Evolutionary conservation across 2,329 filamentous ascomycete genomes (phyloP).

Genomic region (Trichophyton equinum): DNA sequence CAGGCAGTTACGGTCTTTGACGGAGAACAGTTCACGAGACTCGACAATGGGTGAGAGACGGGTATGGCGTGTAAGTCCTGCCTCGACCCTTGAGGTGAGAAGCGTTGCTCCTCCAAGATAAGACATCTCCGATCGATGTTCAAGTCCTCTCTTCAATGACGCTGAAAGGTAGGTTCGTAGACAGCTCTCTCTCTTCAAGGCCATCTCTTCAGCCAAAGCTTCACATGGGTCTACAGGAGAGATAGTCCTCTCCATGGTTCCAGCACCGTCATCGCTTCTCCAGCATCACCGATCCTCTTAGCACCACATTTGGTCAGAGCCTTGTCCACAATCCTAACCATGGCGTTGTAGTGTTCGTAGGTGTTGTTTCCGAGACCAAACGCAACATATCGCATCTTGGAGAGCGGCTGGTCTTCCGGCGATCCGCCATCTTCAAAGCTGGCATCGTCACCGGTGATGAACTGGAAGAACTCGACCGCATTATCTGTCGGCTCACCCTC

Average conservation of each 20-base stretch:
- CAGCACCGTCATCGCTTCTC: constrained; percentile 93
- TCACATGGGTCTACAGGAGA: constrained; percentile 99
- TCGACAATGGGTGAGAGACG: constrained; percentile 85
- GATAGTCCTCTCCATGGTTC: constrained; percentile 99
- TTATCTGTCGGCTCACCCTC: constrained; percentile 98
- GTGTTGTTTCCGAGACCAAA: constrained; percentile 99
- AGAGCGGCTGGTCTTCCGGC: constrained; percentile 56
- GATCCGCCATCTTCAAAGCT: constrained; percentile 59
- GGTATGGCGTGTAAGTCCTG: too few relatives aligned
- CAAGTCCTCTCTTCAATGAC: constrained; percentile 66
- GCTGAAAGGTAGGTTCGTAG: constrained; percentile 87
- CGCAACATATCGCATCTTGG: constrained; percentile 78
- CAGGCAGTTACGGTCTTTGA: constrained; percentile 84
- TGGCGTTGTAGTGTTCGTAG: constrained; percentile 98
- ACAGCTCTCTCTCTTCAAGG: constrained; percentile 90
- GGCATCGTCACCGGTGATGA: constrained; percentile 69
- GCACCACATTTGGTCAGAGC: constrained; percentile 72
- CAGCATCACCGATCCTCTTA: constrained; percentile 69
- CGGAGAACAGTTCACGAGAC: constrained; percentile 80
- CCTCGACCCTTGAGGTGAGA: constrained; percentile 76
- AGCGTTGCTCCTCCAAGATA: constrained; percentile 96
- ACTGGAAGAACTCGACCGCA: constrained; percentile 97
- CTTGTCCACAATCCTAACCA: constrained; percentile 86
- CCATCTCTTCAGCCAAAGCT: constrained; percentile 70
- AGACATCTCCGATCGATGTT: constrained; percentile 64